Evolutionary conservation across 768 basidiomycete genomes (phyloP).

Genomic region (Russula ochroleuca): DNA sequence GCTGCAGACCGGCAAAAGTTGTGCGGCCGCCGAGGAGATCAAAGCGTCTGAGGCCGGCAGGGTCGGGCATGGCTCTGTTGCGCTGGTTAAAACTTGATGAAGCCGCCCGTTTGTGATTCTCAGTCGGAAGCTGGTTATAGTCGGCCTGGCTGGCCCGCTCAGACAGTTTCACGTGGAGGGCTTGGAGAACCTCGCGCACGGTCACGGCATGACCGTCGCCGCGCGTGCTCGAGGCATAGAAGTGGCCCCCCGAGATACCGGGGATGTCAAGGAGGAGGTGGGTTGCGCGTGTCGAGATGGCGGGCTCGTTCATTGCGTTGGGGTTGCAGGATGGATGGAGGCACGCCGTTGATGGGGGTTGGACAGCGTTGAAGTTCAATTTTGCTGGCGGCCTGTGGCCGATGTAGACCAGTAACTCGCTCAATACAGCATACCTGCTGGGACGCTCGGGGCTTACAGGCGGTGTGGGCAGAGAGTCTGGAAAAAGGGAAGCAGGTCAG

Average conservation of each 20-base stretch:
- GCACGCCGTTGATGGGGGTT: slow-evolving; percentile 18
- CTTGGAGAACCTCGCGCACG: slow-evolving; percentile 23
- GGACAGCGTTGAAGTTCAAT: slow-evolving; percentile 21
- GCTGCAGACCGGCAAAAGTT: slow-evolving; percentile 22
- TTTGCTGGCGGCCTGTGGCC: slow-evolving; percentile 15
- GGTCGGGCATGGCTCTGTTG: slow-evolving; percentile 20
- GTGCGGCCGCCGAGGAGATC: slow-evolving; percentile 25
- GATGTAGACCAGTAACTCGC: slow-evolving; percentile 22
- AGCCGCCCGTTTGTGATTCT: slow-evolving; percentile 16
- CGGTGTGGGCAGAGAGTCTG: slow-evolving; percentile 21
- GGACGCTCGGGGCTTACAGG: slow-evolving; percentile 22
- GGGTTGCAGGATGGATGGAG: slow-evolving; percentile 23
- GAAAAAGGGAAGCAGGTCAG: not conserved
- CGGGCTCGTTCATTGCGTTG: slow-evolving; percentile 18
- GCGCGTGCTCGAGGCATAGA: slow-evolving; percentile 15
- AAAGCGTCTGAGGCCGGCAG: slow-evolving; percentile 20
- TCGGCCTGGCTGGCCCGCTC: slow-evolving; percentile 19
- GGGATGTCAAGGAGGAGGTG: slow-evolving; percentile 23
- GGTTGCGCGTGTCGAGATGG: slow-evolving; percentile 18
- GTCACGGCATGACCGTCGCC: slow-evolving; percentile 15
- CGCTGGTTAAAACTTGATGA: slow-evolving; percentile 18
- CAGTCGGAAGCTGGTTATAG: slow-evolving; percentile 16
- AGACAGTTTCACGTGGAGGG: slow-evolving; percentile 17
- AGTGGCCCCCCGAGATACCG: slow-evolving; percentile 13
- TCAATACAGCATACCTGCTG: slow-evolving; percentile 21